These are phyloP conservation scores for Boletus insuetus DNA, from an alignment of 768 basidiomycete genomes.

Conservation along the genomic window DNA sequence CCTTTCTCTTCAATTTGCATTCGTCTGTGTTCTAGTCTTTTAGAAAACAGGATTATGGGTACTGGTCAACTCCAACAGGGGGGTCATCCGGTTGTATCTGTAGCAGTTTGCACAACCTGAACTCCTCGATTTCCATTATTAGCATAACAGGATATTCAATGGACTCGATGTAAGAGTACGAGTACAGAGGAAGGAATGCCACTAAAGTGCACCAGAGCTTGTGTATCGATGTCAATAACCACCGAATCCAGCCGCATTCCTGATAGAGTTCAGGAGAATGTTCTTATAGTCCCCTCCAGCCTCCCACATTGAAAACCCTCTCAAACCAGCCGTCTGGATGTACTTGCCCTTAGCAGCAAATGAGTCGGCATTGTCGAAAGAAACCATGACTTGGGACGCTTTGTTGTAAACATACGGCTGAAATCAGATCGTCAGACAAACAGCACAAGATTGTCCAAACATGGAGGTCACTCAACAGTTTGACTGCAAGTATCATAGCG, in stretches of 20 bases:
- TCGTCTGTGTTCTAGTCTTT: too few species aligned
- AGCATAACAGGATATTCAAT: too few species aligned
- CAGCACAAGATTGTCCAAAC: not conserved
- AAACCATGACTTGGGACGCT: conserved; percentile 53
- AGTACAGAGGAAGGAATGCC: too few species aligned
- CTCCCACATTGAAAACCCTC: conserved; percentile 72
- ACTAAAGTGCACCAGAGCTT: too few species aligned
- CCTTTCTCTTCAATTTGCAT: too few species aligned
- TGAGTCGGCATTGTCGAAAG: conserved; percentile 61
- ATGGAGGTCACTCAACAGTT: conserved; percentile 49
- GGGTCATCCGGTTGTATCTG: too few species aligned
- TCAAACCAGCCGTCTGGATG: conserved; percentile 49
- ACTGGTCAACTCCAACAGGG: too few species aligned
- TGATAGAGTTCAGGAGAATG: conserved; percentile 60
- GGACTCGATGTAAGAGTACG: too few species aligned
- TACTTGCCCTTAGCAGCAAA: conserved; percentile 61
- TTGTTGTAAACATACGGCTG: conserved; percentile 69
- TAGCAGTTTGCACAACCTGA: too few species aligned
- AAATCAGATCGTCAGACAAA: not conserved
- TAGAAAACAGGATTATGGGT: too few species aligned
- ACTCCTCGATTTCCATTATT: too few species aligned
- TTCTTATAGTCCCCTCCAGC: conserved; percentile 62
- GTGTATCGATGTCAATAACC: too few species aligned
- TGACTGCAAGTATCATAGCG: conserved; percentile 65
- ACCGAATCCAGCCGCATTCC: conserved; percentile 4